Conservation (phyloP, 116 monocot species). For the Papilionanthe hybrid region DNA sequence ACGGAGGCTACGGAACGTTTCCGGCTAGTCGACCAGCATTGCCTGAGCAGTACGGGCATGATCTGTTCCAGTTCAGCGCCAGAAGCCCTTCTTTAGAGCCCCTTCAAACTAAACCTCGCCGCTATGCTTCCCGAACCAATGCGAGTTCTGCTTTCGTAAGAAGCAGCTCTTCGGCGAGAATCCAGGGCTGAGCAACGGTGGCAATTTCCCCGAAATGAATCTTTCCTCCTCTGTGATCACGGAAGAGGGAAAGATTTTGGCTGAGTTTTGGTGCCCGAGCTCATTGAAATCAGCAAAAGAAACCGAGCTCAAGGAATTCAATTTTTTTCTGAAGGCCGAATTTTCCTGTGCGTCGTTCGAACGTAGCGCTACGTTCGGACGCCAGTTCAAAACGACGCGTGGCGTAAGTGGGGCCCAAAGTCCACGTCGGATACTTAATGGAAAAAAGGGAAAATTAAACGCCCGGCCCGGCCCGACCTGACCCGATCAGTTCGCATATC, state of each 20-base stretch:
- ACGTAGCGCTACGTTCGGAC: too few species aligned
- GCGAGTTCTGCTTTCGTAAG: constrained; percentile 26
- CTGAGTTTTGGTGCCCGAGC: neutral
- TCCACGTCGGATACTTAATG: too few species aligned
- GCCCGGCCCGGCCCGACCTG: too few species aligned
- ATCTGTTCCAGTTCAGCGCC: constrained; percentile 15
- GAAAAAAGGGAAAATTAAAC: too few species aligned
- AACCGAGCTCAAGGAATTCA: constrained; percentile 35
- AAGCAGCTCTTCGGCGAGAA: constrained; percentile 27
- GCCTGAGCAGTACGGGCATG: constrained; percentile 16
- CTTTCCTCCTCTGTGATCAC: constrained; percentile 9
- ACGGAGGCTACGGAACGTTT: neutral
- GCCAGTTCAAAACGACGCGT: too few species aligned
- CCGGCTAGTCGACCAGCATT: neutral
- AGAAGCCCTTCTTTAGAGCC: constrained; percentile 26
- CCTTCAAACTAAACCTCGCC: constrained; percentile 63
- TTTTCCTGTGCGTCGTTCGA: too few species aligned
- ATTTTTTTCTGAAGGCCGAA: constrained; percentile 62
- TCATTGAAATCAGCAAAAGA: constrained; percentile 1
- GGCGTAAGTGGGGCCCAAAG: too few species aligned
- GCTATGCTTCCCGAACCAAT: constrained; percentile 19
- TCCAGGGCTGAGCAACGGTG: neutral
- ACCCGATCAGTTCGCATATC: too few species aligned
- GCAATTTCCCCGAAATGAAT: constrained; percentile 11
- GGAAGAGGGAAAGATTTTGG: neutral